Evolutionary conservation across 305 asterid genomes (phyloP).

Genomic region (Fraxinus sp.): DNA sequence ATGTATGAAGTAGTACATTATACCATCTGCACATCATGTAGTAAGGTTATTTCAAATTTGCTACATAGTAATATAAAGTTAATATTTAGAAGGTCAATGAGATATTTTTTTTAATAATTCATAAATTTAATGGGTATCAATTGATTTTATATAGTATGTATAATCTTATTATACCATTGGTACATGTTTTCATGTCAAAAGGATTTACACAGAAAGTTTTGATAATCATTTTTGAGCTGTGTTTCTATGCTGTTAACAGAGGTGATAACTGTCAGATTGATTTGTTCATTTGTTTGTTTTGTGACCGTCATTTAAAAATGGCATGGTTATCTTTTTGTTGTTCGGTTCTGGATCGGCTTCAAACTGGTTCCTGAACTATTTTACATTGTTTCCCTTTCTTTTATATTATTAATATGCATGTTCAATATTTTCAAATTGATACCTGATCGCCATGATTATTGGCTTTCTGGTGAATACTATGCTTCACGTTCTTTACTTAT

Average conservation of each 20-base stretch:
- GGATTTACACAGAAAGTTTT: not conserved
- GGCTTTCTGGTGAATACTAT: not conserved
- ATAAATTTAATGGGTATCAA: not conserved
- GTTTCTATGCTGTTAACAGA: not conserved
- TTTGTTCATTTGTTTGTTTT: not conserved
- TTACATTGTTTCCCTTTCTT: not conserved
- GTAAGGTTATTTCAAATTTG: not conserved
- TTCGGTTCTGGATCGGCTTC: not conserved
- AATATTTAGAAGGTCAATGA: not conserved
- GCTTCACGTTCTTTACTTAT: not conserved
- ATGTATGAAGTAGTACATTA: not conserved
- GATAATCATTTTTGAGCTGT: not conserved
- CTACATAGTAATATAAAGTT: not conserved
- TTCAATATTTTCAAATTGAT: not conserved
- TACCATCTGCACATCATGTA: not conserved
- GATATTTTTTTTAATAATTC: not conserved
- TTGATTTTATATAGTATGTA: not conserved
- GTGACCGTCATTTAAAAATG: not conserved
- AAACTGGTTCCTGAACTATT: too few relatives aligned
- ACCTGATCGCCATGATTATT: not conserved
- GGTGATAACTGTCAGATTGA: not conserved
- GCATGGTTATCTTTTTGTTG: not conserved
- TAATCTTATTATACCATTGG: not conserved
- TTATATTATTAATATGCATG: not conserved
- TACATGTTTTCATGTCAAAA: not conserved